Percentiles rank a stretch among this genome's conserved stretches.
Conservation (phyloP, 106 monocot species). For the Dioscorea alata region DNA sequence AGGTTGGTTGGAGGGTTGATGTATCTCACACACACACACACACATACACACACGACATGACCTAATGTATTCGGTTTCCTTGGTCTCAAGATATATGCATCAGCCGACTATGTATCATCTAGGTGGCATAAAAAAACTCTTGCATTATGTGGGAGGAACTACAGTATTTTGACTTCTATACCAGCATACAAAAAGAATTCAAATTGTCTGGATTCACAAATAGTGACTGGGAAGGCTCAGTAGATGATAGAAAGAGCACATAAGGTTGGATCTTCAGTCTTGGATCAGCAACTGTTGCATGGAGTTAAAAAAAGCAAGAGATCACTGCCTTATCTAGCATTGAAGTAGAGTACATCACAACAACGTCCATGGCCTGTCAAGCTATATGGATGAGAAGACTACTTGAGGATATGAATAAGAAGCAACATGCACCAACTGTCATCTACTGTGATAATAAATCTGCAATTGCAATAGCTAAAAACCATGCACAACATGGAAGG, state of each 20-base stretch:
- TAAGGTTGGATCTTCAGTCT: slow-evolving; percentile 10
- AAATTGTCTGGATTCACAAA: slow-evolving; percentile 15
- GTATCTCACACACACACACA: too few species aligned
- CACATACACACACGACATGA: slow-evolving; percentile 27
- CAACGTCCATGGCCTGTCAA: too few species aligned
- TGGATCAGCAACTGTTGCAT: slow-evolving; percentile 5
- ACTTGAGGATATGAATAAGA: slow-evolving; percentile 5
- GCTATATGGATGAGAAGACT: too few species aligned
- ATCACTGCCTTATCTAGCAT: slow-evolving; percentile 7
- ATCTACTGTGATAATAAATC: slow-evolving; percentile 16
- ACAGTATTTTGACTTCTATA: slow-evolving; percentile 16
- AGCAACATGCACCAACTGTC: slow-evolving; percentile 1
- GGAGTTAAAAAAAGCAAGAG: too few species aligned
- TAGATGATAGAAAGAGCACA: slow-evolving; percentile 14
- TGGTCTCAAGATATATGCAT: slow-evolving; percentile 16
- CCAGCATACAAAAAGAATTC: slow-evolving; percentile 13
- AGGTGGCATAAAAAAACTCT: slow-evolving; percentile 11
- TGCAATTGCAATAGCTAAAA: slow-evolving; percentile 8
- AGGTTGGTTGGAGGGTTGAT: slow-evolving; percentile 22
- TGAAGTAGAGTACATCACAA: too few species aligned
- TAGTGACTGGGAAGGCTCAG: slow-evolving; percentile 14
- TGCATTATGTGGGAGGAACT: slow-evolving; percentile 17
- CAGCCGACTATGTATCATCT: slow-evolving; percentile 15
- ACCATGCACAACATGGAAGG: slow-evolving; percentile 7
- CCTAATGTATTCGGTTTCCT: slow-evolving; percentile 19